These are phyloP conservation scores for Xylaria sp. DNA, from an alignment of 2,329 filamentous ascomycete species.

Conservation along the genomic window DNA sequence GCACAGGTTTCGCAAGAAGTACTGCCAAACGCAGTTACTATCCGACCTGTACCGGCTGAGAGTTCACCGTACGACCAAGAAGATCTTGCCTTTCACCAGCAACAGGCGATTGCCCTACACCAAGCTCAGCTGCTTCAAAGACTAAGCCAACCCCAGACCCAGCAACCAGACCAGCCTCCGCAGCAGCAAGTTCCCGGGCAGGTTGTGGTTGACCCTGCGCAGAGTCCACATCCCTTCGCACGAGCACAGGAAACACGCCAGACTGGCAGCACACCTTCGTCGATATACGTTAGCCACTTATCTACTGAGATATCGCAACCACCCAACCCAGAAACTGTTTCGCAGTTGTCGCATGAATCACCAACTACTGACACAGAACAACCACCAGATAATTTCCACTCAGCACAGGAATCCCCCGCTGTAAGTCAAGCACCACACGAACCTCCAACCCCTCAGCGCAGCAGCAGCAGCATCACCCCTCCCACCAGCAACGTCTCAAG, in stretches of 20 bases:
- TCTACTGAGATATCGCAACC: constrained; percentile 44
- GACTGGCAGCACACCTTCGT: constrained; percentile 34
- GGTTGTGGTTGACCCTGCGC: constrained; percentile 47
- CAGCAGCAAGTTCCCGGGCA: constrained; percentile 44
- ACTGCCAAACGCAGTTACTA: constrained; percentile 49
- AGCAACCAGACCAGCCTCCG: constrained; percentile 46
- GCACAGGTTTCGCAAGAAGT: constrained; percentile 49
- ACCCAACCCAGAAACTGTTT: constrained; percentile 64
- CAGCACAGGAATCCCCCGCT: constrained; percentile 51
- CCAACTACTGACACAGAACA: constrained; percentile 57
- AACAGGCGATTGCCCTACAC: constrained; percentile 41
- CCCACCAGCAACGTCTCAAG: constrained; percentile 43
- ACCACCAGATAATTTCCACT: constrained; percentile 48
- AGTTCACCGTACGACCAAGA: constrained; percentile 52
- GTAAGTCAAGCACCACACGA: constrained; percentile 43
- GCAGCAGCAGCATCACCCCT: constrained; percentile 34
- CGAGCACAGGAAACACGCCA: constrained; percentile 42
- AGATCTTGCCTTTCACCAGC: constrained; percentile 52
- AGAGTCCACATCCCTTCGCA: constrained; percentile 46
- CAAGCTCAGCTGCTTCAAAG: constrained; percentile 31
- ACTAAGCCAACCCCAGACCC: constrained; percentile 21
- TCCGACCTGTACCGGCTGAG: constrained; percentile 56
- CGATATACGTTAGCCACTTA: constrained; percentile 39
- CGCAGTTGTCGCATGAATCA: constrained; percentile 68
- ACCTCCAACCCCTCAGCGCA: constrained; percentile 31